phyloP scores from a whole-genome alignment of 768 basidiomycete genomes.

The Rhodocollybia butyracea region DNA sequence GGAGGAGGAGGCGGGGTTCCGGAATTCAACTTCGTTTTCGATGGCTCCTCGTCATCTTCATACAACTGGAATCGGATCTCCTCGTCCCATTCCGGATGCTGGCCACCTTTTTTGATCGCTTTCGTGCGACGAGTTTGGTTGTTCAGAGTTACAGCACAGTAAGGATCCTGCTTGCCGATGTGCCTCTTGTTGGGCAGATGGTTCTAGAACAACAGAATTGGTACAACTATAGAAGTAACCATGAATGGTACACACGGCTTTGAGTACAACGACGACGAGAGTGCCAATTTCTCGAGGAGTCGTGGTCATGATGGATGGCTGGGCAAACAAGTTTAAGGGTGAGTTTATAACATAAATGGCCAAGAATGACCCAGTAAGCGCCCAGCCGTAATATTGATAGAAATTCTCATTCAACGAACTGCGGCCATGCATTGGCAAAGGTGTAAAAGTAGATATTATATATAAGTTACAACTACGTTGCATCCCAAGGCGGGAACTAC shows the following conservation, averaged over 20 bases:
- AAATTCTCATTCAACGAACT: not conserved
- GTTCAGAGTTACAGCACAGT: conserved; percentile 77
- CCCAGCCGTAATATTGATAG: no score
- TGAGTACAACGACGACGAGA: conserved; percentile 88
- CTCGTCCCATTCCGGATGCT: conserved; percentile 99
- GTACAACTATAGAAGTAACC: conserved; percentile 6
- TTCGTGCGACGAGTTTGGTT: conserved; percentile 85
- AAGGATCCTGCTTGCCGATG: conserved; percentile 97
- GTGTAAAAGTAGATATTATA: not conserved
- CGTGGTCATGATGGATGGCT: conserved; percentile 52
- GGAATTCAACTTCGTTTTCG: conserved; percentile 35
- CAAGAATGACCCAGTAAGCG: no score
- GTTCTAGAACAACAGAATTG: conserved; percentile 46
- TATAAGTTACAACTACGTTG: not conserved
- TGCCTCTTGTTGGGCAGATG: conserved; percentile 89
- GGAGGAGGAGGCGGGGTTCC: conserved; percentile 65
- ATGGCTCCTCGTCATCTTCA: conserved; percentile 67
- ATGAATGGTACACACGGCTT: conserved; percentile 65
- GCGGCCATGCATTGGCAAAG: not conserved
- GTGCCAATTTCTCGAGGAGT: conserved; percentile 82
- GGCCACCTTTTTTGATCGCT: conserved; percentile 94
- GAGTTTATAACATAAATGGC: no score
- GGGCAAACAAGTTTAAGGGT: conserved; percentile 9
- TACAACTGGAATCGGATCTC: conserved; percentile 90
- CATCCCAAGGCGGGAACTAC: not conserved